Percentiles rank a stretch among this genome's conserved stretches.
Evolutionary conservation across 768 basidiomycete genomes (phyloP).

Genomic region (Chiua virens): DNA sequence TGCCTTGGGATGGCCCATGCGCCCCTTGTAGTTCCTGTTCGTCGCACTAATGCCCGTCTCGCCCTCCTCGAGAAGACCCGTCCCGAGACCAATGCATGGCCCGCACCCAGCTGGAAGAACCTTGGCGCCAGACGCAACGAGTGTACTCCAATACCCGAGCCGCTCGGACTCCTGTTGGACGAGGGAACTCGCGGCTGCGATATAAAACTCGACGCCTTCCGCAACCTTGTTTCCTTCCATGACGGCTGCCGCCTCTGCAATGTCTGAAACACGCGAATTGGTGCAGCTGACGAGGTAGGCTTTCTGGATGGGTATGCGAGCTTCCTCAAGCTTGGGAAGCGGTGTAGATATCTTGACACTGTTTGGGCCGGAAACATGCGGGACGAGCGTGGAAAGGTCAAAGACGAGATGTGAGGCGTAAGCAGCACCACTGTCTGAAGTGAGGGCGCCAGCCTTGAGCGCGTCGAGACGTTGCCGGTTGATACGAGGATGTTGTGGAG

Average conservation of each 20-base stretch:
- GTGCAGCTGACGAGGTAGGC: conserved; percentile 99
- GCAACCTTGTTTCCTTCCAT: conserved; percentile 80
- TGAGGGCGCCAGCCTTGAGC: conserved; percentile 51
- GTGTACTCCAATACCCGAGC: conserved; percentile 83
- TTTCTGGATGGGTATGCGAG: conserved; percentile 84
- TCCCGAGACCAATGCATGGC: conserved; percentile 95
- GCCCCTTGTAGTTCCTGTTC: conserved; percentile 98
- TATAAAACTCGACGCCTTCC: conserved; percentile 92
- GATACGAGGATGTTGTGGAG: conserved; percentile 83
- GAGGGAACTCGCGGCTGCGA: conserved; percentile 89
- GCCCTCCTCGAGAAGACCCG: conserved; percentile 90
- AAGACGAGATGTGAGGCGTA: conserved; percentile 90
- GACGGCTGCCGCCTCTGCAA: conserved; percentile 90
- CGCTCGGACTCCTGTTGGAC: conserved; percentile 91
- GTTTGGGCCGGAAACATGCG: conserved; percentile 96
- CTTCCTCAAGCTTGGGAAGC: conserved; percentile 75
- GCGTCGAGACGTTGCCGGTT: conserved; percentile 69
- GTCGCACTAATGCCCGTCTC: conserved; percentile 97
- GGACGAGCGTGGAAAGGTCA: conserved; percentile 91
- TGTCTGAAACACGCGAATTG: conserved; percentile 94
- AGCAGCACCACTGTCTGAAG: conserved; percentile 73
- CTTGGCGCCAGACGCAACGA: conserved; percentile 88
- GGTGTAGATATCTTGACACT: conserved; percentile 97
- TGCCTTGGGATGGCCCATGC: conserved; percentile 96
- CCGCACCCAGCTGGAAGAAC: conserved; percentile 95